Evolutionary conservation across 202 grass and related monocot species (phyloP).

Genomic region (Panicum virgatum): DNA sequence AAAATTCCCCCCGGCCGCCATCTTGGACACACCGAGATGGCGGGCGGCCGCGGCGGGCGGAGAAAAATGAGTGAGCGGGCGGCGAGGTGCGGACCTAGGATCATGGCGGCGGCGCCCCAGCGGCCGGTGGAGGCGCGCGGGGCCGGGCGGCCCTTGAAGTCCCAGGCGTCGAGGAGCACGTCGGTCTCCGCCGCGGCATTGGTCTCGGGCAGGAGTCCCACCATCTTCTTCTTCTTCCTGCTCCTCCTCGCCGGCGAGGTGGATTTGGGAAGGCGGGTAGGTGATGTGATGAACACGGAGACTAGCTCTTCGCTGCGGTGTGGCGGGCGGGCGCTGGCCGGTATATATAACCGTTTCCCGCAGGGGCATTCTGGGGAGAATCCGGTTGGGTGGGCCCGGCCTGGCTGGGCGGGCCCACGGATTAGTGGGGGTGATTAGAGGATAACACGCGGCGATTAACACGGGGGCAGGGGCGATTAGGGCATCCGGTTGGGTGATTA

Average conservation of each 20-base stretch:
- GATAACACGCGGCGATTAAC: not conserved
- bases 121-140: conserved; percentile 63
- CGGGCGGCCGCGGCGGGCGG: no score
- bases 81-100: conserved; percentile 64
- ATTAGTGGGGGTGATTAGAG: not conserved
- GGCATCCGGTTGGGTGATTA: not conserved
- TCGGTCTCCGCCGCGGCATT: conserved; percentile 48
- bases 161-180: conserved; percentile 77
- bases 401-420: not conserved
- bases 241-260: not conserved
- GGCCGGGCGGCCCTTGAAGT: conserved; percentile 67
- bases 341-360: conserved; percentile 7
- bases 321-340: not conserved
- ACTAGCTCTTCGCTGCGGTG: not conserved
- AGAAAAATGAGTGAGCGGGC: not conserved
- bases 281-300: not conserved
- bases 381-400: not conserved
- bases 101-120: conserved; percentile 90
- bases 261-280: conserved; percentile 1
- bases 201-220: conserved; percentile 45
- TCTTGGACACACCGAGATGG: not conserved
- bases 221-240: conserved; percentile 18
- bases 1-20: no score
- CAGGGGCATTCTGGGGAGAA: not conserved
- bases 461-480: not conserved